phyloP scores from a whole-genome alignment of 352 stramenopile genomes.

The Aphanomyces cochlioides region DNA sequence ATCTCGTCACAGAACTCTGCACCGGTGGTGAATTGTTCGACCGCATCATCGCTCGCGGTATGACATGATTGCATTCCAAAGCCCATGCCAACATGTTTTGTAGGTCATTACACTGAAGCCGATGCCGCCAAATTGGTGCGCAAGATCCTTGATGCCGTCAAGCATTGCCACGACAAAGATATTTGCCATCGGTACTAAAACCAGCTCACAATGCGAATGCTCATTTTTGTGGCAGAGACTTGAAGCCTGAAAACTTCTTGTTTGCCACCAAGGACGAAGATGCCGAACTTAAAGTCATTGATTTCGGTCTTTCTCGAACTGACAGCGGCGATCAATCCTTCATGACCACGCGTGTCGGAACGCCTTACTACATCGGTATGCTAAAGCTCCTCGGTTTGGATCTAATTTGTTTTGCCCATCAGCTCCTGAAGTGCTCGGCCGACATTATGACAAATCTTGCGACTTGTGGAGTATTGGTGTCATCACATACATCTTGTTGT shows the following conservation, averaged over 20 bases:
- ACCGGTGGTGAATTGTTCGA: slow-evolving; percentile 96
- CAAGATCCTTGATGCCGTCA: slow-evolving; percentile 95
- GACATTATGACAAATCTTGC: slow-evolving; percentile 94
- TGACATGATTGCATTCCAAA: slow-evolving; percentile 32
- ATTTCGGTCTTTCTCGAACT: slow-evolving; percentile 95
- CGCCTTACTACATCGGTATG: slow-evolving; percentile 88
- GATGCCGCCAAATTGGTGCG: slow-evolving; percentile 94
- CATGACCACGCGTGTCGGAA: slow-evolving; percentile 96
- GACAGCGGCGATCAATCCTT: slow-evolving; percentile 50
- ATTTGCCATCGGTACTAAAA: slow-evolving; percentile 89
- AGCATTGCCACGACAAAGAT: slow-evolving; percentile 96
- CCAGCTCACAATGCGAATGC: background rate
- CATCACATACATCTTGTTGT: slow-evolving; percentile 95
- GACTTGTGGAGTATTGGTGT: slow-evolving; percentile 96
- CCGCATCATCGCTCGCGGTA: slow-evolving; percentile 79
- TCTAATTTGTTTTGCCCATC: background rate
- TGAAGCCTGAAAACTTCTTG: slow-evolving; percentile 98
- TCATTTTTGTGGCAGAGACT: slow-evolving; percentile 50
- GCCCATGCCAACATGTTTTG: slow-evolving; percentile 25
- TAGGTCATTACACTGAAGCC: slow-evolving; percentile 93
- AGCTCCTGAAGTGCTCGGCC: slow-evolving; percentile 91
- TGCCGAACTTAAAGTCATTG: slow-evolving; percentile 97
- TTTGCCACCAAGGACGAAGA: slow-evolving; percentile 89
- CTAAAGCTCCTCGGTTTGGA: slow-evolving; percentile 17
- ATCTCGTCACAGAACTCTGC: slow-evolving; percentile 97